Base-by-base conservation (phyloP, 2,329 filamentous ascomycete genomes). In the Ceratocystis eucalypticola region DNA sequence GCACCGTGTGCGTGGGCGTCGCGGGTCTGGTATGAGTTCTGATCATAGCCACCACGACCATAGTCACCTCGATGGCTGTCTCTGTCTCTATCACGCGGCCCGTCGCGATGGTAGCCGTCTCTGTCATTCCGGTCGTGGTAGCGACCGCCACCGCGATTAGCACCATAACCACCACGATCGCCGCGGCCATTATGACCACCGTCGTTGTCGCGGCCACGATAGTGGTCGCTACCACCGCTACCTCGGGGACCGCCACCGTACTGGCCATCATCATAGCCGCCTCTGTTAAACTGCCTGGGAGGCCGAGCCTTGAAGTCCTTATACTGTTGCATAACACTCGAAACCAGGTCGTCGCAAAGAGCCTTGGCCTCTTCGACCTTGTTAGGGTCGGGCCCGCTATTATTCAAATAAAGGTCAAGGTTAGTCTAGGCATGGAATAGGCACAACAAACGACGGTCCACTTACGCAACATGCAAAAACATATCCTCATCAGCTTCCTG, bases 391-490 rank as follows among this genome's bases (percentile, higher is more conserved):
- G 94, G 94, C 4, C 92, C 93, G 69, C 91, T 96, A 70, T 64
- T 57, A 44, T 61, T 41, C 37, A 41, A 12, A 50, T 30, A 15
- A 5, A n/a, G 41, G 66, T 20, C 61, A 17, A 59, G 50, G 71
- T 80, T 69, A 80, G 76, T 66, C 62, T 45, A 20, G 7, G 6
- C 12, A 15, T n/a, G 22, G 12, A n/a, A 37, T 44, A 3, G 5
- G 22, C 30, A 15, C 25, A 25, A 63, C 3, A 65, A 46, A 55
- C 41, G 6, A 7, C 28, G 33, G 4, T 44, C 45, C 8, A 82
- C 88, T 75, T 82, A 95, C 88, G 94, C 89, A 70, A 97, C 92
- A 75, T 97, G 92, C 59, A 99, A 82, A 73, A 91, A 97, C 91
- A 99, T 97, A 1, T 91, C 85, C 74, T 97, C 93, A 61, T 99